Base-by-base conservation (phyloP, 2,329 filamentous ascomycete genomes). In the Fusarium sp. region DNA sequence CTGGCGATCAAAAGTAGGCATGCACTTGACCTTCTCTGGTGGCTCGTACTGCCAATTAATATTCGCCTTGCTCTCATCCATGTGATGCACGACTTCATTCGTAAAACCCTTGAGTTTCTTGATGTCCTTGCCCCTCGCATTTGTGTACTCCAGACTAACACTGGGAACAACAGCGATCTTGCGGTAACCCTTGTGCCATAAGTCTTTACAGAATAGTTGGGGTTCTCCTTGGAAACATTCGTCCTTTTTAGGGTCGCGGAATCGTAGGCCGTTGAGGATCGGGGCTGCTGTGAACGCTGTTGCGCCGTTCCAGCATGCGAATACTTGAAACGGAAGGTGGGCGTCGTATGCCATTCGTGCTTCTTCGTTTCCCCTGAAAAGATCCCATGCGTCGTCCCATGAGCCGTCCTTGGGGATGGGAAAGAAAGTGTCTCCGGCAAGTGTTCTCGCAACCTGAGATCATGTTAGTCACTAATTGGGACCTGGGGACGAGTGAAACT, bases 271-370 rank as follows among this genome's bases (percentile, higher is more conserved):
- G 0, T 77, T 76, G 0, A 78, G 78, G 8, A 87, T 66, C 4
- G 89, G 72, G 1, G 87, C 85, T 45, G 86, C 87, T 0, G 78
- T 78, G 51, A 89, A 84, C 0, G 81, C 83, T 0, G 81, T 80
- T 0, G 83, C 85, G 16, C 88, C 88, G 68, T 89, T 89, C 87
- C 88, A 89, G 76, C 88, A 90, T 2, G 86, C 76, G 57, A 87
- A 89, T 0, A 89, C 87, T 75, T 89, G 88, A 67, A 89, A 85
- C 1, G 87, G 86, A 21, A 78, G 76, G 30, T 78, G 75, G 1
- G 69, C 69, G 1, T 67, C 48, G 63, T 82, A 82, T n/a, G 82
- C 76, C 9, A 66, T 55, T 14, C 70, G 76, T 4, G 82, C 75
- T 2, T 74, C 72, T 1, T 74, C 72, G 42, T 87, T 80, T 71